A percentile compares a stretch with the other conserved stretches of the same genome.
phyloP scores from a whole-genome alignment of 164 flowering plant species.

The Stephania yunnanensis region DNA sequence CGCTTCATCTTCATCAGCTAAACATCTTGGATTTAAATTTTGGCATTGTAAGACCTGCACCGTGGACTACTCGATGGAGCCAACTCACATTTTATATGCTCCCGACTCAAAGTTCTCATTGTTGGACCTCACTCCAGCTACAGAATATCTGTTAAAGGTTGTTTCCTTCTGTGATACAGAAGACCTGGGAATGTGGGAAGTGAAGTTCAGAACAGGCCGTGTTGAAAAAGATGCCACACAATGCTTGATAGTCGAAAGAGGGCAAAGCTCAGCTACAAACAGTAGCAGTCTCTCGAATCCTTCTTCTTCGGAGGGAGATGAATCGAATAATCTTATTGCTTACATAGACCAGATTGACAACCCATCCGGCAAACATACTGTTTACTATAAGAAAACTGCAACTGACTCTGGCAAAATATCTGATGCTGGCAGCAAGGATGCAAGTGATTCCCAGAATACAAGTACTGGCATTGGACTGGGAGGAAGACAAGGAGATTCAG shows the following conservation, averaged over 20 bases:
- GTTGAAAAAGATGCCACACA: slow-evolving; percentile 19
- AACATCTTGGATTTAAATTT: slow-evolving; percentile 34
- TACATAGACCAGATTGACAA: slow-evolving; percentile 16
- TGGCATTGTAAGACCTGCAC: slow-evolving; percentile 65
- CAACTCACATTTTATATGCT: slow-evolving; percentile 45
- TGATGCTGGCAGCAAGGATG: slow-evolving; percentile 15
- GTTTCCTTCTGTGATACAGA: slow-evolving; percentile 28
- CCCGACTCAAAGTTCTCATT: slow-evolving; percentile 49
- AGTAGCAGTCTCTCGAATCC: slow-evolving; percentile 77
- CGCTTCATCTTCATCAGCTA: slow-evolving; percentile 18
- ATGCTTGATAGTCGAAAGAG: slow-evolving; percentile 34
- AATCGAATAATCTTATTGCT: slow-evolving; percentile 45
- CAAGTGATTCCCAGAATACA: slow-evolving; percentile 8
- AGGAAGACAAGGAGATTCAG: slow-evolving; percentile 26
- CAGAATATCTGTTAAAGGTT: slow-evolving; percentile 63
- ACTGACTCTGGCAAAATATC: slow-evolving; percentile 19
- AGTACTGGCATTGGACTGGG: slow-evolving; percentile 20
- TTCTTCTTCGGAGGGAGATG: slow-evolving; percentile 93
- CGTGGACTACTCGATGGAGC: slow-evolving; percentile 46
- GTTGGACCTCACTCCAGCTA: slow-evolving; percentile 48
- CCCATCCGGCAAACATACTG: slow-evolving; percentile 18
- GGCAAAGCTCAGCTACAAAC: slow-evolving; percentile 62
- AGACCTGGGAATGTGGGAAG: slow-evolving; percentile 49
- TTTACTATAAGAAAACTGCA: slow-evolving; percentile 19
- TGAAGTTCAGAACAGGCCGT: slow-evolving; percentile 26